Evolutionary conservation across 441 rosid genomes (phyloP).

Genomic region (Brassica balearica): DNA sequence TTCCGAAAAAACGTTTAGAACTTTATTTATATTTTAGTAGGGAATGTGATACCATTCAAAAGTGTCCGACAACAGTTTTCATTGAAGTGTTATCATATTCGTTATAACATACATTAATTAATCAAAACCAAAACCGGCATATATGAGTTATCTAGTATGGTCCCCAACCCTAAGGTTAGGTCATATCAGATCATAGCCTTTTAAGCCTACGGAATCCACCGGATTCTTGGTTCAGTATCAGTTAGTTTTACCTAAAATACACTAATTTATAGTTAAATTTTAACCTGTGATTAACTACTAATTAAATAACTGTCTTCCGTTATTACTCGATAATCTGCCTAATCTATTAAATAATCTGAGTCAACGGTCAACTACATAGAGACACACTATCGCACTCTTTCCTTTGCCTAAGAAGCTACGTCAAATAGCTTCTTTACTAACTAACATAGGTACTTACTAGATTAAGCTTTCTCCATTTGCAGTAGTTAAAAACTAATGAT

Average conservation of each 20-base stretch:
- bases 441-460: slow-evolving; percentile 4
- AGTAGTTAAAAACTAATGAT: background rate
- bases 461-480: slow-evolving; percentile 4
- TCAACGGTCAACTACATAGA: slow-evolving; percentile 53
- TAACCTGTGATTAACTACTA: slow-evolving; percentile 19
- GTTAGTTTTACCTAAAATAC: slow-evolving; percentile 4
- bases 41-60: no score
- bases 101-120: background rate
- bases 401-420: background rate
- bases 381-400: slow-evolving; percentile 26
- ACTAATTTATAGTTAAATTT: background rate
- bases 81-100: no score
- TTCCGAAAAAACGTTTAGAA: no score
- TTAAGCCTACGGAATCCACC: slow-evolving; percentile 33
- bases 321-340: slow-evolving; percentile 14
- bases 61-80: no score
- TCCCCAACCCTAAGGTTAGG: slow-evolving; percentile 37
- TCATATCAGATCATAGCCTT: slow-evolving; percentile 32
- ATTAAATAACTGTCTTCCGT: slow-evolving; percentile 31
- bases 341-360: slow-evolving; percentile 25
- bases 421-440: background rate
- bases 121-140: slow-evolving; percentile 23
- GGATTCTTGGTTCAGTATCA: slow-evolving; percentile 37
- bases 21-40: no score
- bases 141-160: slow-evolving; percentile 29